Evolutionary conservation across 345 rosid genomes (phyloP).

Genomic region (Hibiscus syriacus): DNA sequence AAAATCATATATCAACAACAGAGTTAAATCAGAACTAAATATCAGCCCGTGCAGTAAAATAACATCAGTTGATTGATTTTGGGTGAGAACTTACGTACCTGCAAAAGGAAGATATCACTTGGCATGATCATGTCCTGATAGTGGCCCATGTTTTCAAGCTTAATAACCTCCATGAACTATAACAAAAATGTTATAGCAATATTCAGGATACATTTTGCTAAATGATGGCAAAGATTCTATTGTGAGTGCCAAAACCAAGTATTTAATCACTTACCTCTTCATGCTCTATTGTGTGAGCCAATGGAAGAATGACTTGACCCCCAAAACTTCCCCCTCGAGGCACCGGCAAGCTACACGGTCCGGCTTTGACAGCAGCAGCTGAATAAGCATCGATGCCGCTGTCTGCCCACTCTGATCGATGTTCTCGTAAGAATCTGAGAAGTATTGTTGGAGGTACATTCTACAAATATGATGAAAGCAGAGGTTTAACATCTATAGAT

Average conservation of each 20-base stretch:
- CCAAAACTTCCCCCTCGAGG: conserved; percentile 74
- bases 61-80: not conserved
- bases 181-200: not conserved
- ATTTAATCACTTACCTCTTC: conserved; percentile 56
- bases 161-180: conserved; percentile 91
- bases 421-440: conserved; percentile 84
- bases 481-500: not conserved
- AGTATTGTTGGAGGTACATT: conserved; percentile 95
- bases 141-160: conserved; percentile 77
- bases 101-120: conserved; percentile 83
- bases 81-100: conserved; percentile 41
- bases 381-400: conserved; percentile 87
- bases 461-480: conserved; percentile 25
- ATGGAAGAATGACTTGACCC: conserved; percentile 92
- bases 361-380: conserved; percentile 79
- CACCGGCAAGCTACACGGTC: conserved; percentile 75
- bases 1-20: not conserved
- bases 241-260: not conserved
- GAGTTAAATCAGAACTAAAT: not conserved
- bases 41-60: not conserved
- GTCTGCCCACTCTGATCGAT: conserved; percentile 98
- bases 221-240: not conserved
- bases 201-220: not conserved
- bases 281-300: conserved; percentile 92
- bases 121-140: conserved; percentile 87